These are phyloP conservation scores for Fusarium anthophilum DNA, from an alignment of 2,329 filamentous ascomycete species.

Conservation along the genomic window DNA sequence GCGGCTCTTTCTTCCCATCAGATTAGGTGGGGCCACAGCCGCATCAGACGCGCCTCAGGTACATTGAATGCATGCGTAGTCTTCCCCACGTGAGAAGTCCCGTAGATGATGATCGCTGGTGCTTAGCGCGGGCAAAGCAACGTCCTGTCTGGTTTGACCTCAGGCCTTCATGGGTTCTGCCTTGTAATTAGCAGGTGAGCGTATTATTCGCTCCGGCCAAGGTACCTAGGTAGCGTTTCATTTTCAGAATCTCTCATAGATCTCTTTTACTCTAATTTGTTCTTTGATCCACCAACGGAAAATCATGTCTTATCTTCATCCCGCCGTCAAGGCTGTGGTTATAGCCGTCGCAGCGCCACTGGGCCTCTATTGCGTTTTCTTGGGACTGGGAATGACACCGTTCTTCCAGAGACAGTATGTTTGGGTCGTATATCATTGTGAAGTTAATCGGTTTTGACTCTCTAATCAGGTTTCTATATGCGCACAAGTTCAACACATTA, in stretches of 20 bases:
- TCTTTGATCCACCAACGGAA: not conserved
- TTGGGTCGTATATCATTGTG: constrained; percentile 5
- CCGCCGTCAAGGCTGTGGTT: constrained; percentile 47
- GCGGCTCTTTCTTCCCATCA: constrained; percentile 34
- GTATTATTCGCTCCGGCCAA: not conserved
- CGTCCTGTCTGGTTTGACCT: constrained; percentile 37
- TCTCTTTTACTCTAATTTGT: not conserved
- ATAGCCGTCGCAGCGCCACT: constrained; percentile 67
- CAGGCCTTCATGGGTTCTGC: constrained; percentile 26
- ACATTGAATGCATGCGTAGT: constrained; percentile 15
- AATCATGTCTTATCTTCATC: constrained; percentile 38
- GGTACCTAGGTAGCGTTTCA: not conserved
- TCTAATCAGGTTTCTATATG: constrained; percentile 76
- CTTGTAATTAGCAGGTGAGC: not conserved
- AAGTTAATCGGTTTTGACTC: constrained; percentile 13
- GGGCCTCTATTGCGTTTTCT: constrained; percentile 71
- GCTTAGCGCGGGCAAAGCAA: constrained; percentile 37
- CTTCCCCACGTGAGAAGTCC: constrained; percentile 24
- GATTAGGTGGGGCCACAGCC: constrained; percentile 34
- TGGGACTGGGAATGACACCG: constrained; percentile 73
- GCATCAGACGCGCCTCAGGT: constrained; percentile 39
- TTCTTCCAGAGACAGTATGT: constrained; percentile 80
- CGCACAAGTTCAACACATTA: constrained; percentile 78
- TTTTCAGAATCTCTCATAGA: not conserved
- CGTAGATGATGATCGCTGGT: constrained; percentile 21